Percentiles rank a stretch among this genome's conserved stretches.
Conservation (phyloP, 805 yeast species). For the Huiozyma naganishii region DNA sequence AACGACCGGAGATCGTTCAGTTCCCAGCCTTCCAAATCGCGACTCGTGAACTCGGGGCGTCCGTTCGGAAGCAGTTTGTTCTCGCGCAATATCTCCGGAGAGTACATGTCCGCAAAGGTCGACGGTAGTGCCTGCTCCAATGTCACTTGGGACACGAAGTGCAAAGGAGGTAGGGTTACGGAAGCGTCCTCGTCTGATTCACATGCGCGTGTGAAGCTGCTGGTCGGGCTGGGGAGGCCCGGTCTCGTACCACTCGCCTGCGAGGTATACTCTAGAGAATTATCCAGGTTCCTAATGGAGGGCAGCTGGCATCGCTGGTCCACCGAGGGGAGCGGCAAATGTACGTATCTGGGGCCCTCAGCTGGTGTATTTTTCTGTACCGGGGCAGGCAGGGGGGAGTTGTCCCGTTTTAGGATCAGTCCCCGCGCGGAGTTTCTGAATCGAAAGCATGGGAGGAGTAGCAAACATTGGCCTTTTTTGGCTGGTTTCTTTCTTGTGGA, state of each 20-base stretch:
- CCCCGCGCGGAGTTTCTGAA: too few relatives aligned
- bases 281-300: background rate
- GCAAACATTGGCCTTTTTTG: too few relatives aligned
- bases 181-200: background rate
- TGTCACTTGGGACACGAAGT: constrained; percentile 11
- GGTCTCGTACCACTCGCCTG: background rate
- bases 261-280: background rate
- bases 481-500: too few relatives aligned
- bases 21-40: constrained; percentile 54
- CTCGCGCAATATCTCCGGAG: constrained; percentile 35
- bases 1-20: constrained; percentile 53
- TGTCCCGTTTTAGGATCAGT: too few relatives aligned
- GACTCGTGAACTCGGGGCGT: constrained; percentile 45
- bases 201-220: background rate
- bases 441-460: too few relatives aligned
- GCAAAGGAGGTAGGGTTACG: constrained; percentile 3
- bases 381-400: too few relatives aligned
- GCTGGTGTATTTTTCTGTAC: too few relatives aligned
- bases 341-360: too few relatives aligned
- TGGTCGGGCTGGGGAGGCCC: constrained; percentile 1
- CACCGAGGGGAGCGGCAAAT: too few relatives aligned
- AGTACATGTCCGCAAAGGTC: constrained; percentile 39
- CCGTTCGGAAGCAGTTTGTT: constrained; percentile 38
- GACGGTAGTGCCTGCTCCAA: constrained; percentile 39
- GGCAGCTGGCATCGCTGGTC: background rate